Evolutionary conservation across 257 asterid species (phyloP).

Genomic region (Perilla frutescens): DNA sequence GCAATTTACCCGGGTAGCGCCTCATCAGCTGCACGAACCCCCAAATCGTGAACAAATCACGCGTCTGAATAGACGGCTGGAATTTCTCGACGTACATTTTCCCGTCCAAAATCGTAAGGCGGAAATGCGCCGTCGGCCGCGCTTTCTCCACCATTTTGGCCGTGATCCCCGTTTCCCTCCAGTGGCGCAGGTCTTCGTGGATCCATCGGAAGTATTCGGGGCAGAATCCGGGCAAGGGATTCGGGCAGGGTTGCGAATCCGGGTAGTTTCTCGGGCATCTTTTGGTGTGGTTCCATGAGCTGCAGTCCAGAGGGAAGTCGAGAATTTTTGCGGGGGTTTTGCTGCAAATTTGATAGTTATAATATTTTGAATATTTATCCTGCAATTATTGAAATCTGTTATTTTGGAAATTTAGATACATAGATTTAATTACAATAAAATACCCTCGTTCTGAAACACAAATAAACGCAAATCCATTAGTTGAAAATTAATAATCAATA

Average conservation of each 20-base stretch:
- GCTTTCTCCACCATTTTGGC: slow-evolving; percentile 52
- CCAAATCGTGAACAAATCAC: slow-evolving; percentile 64
- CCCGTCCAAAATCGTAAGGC: slow-evolving; percentile 53
- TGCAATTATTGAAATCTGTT: slow-evolving; percentile 15
- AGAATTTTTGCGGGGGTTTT: slow-evolving; percentile 19
- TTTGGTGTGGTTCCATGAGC: slow-evolving; percentile 54
- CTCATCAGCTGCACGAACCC: slow-evolving; percentile 65
- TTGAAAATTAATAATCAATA: too few species aligned
- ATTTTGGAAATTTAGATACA: too few species aligned
- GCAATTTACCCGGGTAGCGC: slow-evolving; percentile 64
- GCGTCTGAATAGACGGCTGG: slow-evolving; percentile 57
- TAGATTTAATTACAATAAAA: too few species aligned
- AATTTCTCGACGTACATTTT: slow-evolving; percentile 60
- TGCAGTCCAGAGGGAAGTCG: slow-evolving; percentile 53
- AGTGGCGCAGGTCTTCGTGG: slow-evolving; percentile 61
- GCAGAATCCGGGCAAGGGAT: slow-evolving; percentile 42
- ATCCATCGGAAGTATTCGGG: slow-evolving; percentile 81
- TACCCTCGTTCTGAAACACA: not conserved
- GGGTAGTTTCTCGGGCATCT: slow-evolving; percentile 57
- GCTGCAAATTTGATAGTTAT: slow-evolving; percentile 25
- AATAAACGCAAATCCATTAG: too few species aligned
- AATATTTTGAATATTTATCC: slow-evolving; percentile 37
- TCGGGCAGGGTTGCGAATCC: slow-evolving; percentile 12
- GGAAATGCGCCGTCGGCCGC: slow-evolving; percentile 56
- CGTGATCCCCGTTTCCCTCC: slow-evolving; percentile 62